Evolutionary conservation across 106 monocot species (phyloP).

Genomic region (Acanthochlamys bracteata): DNA sequence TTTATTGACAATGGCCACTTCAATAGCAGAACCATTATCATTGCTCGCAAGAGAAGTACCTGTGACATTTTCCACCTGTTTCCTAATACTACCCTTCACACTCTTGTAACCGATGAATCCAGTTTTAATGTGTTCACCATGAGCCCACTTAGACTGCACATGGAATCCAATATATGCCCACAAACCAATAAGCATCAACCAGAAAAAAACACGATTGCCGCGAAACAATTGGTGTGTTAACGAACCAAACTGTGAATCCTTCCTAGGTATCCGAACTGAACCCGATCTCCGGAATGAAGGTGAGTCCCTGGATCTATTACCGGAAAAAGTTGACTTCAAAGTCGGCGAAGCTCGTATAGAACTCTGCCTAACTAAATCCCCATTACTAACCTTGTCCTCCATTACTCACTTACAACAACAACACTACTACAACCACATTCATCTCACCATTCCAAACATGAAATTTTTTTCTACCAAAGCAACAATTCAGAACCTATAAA

Average conservation of each 20-base stretch:
- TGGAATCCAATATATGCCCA: conserved; percentile 80
- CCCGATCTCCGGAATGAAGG: conserved; percentile 37
- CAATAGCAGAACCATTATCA: conserved; percentile 11
- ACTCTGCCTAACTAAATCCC: conserved; percentile 23
- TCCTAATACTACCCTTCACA: conserved; percentile 8
- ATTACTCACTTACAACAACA: conserved; percentile 9
- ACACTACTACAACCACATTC: too few relatives aligned
- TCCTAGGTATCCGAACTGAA: conserved; percentile 40
- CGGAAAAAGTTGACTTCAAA: conserved; percentile 41
- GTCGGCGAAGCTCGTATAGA: conserved; percentile 22
- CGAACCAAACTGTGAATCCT: conserved; percentile 26
- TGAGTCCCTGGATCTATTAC: conserved; percentile 47
- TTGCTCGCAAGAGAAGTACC: conserved; percentile 1
- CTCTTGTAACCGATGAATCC: conserved; percentile 47
- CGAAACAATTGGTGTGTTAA: conserved; percentile 34
- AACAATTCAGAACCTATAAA: too few relatives aligned
- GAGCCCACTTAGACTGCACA: conserved; percentile 81
- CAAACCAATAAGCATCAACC: conserved; percentile 49
- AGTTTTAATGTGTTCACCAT: conserved; percentile 36
- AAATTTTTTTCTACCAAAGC: too few relatives aligned
- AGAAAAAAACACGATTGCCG: conserved; percentile 52
- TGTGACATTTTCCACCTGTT: conserved; percentile 8
- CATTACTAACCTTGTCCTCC: conserved; percentile 32
- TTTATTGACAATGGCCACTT: conserved; percentile 4
- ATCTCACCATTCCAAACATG: too few relatives aligned